These are phyloP conservation scores for Phytophthora hibernalis DNA, from an alignment of 352 stramenopile species.

Conservation along the genomic window DNA sequence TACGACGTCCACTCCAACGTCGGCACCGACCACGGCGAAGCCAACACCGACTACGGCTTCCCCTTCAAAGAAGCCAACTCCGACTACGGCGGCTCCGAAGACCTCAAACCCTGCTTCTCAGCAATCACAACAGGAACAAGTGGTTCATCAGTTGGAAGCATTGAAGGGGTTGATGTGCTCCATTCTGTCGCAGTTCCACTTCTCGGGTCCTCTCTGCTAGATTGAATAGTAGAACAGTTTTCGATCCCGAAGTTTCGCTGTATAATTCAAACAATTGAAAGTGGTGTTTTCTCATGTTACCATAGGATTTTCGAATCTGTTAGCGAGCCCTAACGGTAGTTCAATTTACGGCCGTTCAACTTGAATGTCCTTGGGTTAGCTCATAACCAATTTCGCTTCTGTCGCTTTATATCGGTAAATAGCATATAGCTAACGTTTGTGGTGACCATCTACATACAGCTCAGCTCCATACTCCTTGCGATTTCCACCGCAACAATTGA, in stretches of 20 bases:
- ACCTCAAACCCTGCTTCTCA: not conserved
- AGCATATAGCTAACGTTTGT: not conserved
- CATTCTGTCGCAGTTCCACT: constrained; percentile 1
- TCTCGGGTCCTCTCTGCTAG: constrained; percentile 10
- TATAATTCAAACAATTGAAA: no score
- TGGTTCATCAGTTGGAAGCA: not conserved
- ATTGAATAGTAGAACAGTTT: constrained; percentile 9
- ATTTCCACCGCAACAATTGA: not conserved
- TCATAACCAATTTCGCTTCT: constrained; percentile 6
- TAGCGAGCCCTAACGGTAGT: no score
- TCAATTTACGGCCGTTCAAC: no score
- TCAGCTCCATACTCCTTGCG: no score
- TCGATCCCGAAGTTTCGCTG: not conserved
- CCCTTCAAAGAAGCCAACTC: not conserved
- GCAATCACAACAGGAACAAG: constrained; percentile 3
- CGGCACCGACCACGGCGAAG: not conserved
- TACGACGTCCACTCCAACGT: not conserved
- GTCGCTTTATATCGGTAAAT: constrained; percentile 6
- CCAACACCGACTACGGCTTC: not conserved
- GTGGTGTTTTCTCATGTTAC: no score
- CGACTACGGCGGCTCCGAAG: constrained; percentile 2
- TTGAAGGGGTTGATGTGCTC: constrained; percentile 7
- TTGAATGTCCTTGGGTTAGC: no score
- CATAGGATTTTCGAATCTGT: no score
- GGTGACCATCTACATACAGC: no score